phyloP scores from a whole-genome alignment of 139 green algal genomes.

The Spirogloea muscicola region DNA sequence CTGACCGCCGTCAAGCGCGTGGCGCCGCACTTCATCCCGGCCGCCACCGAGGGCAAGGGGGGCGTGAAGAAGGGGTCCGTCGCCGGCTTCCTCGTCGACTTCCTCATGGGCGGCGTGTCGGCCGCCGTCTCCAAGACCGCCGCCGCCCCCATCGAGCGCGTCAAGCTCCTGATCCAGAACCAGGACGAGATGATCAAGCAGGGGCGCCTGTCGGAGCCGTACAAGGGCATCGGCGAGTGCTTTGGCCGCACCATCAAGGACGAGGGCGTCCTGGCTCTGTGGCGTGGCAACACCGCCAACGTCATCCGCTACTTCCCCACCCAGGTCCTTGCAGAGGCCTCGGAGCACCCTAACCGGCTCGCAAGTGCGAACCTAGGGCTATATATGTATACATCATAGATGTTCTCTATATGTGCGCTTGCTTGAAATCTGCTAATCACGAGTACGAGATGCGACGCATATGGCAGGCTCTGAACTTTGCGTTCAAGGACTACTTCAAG shows the following conservation, averaged over 20 bases:
- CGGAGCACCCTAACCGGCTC: too few species aligned
- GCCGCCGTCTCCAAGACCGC: slow-evolving; percentile 92
- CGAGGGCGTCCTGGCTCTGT: slow-evolving; percentile 86
- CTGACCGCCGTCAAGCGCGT: neutral
- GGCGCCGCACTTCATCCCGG: slow-evolving; percentile 12
- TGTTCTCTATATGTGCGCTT: too few species aligned
- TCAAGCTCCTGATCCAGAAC: slow-evolving; percentile 96
- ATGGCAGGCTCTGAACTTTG: slow-evolving; percentile 96
- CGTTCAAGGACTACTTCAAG: slow-evolving; percentile 99
- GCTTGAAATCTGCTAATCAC: too few species aligned
- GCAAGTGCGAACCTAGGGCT: too few species aligned
- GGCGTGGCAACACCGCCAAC: slow-evolving; percentile 97
- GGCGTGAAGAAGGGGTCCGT: slow-evolving; percentile 44
- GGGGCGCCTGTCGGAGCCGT: slow-evolving; percentile 31
- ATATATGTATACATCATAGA: too few species aligned
- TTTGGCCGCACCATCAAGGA: slow-evolving; percentile 83
- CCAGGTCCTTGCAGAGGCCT: too few species aligned
- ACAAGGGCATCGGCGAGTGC: slow-evolving; percentile 82
- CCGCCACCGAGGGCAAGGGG: slow-evolving; percentile 20
- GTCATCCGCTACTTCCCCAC: slow-evolving; percentile 93
- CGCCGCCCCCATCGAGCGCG: slow-evolving; percentile 92
- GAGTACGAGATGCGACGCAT: too few species aligned
- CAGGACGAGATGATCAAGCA: slow-evolving; percentile 49
- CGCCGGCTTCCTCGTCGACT: slow-evolving; percentile 67
- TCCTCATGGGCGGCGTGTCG: slow-evolving; percentile 71